phyloP scores from a whole-genome alignment of 202 grass and related monocot species.

The Eragrostis tef region DNA sequence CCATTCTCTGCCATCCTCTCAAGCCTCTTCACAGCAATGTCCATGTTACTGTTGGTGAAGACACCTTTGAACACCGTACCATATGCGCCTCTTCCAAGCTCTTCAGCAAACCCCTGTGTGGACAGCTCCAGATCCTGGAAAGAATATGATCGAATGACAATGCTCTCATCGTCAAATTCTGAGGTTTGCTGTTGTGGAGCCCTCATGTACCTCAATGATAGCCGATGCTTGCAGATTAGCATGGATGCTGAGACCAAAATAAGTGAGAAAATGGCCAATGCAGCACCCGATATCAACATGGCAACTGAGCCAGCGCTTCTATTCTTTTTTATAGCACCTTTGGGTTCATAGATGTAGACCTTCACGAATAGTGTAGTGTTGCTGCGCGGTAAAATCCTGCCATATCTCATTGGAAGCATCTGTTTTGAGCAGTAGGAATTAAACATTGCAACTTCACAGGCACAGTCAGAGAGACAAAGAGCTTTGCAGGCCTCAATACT shows the following conservation, averaged over 20 bases:
- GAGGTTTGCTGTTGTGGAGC: conserved; percentile 9
- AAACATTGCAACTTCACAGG: conserved; percentile 42
- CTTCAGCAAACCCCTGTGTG: conserved; percentile 53
- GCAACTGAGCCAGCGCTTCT: not conserved
- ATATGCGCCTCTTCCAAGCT: conserved; percentile 64
- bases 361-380: conserved; percentile 53
- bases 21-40: conserved; percentile 67
- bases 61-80: conserved; percentile 66
- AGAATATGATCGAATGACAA: conserved; percentile 36
- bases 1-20: conserved; percentile 51
- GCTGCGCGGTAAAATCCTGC: conserved; percentile 30
- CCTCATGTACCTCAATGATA: conserved; percentile 10
- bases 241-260: not conserved
- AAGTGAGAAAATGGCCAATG: conserved; percentile 34
- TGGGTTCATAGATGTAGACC: conserved; percentile 34
- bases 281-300: conserved; percentile 42
- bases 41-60: not conserved
- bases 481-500: conserved; percentile 44
- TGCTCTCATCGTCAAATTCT: conserved; percentile 5
- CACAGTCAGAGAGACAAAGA: conserved; percentile 40
- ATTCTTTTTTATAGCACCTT: not conserved
- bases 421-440: conserved; percentile 46
- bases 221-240: not conserved
- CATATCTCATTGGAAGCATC: conserved; percentile 54
- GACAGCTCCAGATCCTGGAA: conserved; percentile 52